Evolutionary conservation across 495 filamentous ascomycete species (phyloP), one percentile per base, ranked within the genome.

Genomic region (Chaetomium fimeti): DNA sequence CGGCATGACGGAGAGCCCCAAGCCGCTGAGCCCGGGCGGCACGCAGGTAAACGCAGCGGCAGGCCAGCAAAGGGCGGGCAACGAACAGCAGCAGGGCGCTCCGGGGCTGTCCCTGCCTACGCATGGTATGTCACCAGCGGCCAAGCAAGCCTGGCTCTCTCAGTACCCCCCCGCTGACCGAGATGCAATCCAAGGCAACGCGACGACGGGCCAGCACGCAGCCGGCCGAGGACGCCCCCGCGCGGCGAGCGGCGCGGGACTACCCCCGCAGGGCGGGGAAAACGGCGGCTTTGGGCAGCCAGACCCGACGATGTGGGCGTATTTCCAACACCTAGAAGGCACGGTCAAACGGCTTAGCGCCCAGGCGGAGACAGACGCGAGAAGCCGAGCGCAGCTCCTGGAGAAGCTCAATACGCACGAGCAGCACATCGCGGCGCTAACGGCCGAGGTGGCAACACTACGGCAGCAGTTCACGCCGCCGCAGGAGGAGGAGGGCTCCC

Each of bases 1-100:
- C 59, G 81, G 82, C 61, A 89, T 95, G 82, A 92, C 88, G 5
- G 92, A 96, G 71, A 93, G 89, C 66, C 91, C 92, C 0, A 93
- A 90, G 71, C 90, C 92, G 5, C 79, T 96, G 38, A 96, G 91
- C 40, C 92, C 92, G 5, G 86, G 84, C 67, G 86, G 84, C 67
- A 76, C 82, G 48, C 84, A 86, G 54, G 79, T 84, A 29, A 83
- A 87, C 63, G 84, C 88, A 66, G 76, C 88, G 65, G 76, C 84
- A 8, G 80, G 83, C 36, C 84, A 86, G 51, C 84, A 86, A 61
- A 78, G 43, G 76, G 81, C 63, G 51, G 61, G 55, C 29, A 57
- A 60, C 54, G 68, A 68, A 54, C 62, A 65, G 32, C 69, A 71
- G 52, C 69, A 69, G 51, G 57, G 67, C 38, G 71, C 68, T 60